Conservation (phyloP, 2,329 filamentous ascomycete species). For the Calonectria pauciramosa region DNA sequence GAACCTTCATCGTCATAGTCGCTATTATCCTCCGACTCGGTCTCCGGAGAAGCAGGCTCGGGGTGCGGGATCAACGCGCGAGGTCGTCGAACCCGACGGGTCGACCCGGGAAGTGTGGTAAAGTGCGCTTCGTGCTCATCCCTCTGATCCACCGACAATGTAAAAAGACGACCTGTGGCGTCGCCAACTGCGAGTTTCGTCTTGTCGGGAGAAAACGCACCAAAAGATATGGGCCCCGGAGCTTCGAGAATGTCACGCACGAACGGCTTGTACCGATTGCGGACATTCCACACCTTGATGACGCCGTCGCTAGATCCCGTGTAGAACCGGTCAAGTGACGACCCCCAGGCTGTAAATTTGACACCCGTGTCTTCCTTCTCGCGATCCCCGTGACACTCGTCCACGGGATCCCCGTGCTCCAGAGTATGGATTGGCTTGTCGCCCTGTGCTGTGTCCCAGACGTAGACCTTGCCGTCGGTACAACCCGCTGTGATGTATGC, state of each 20-base stretch:
- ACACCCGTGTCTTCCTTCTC: constrained; percentile 72
- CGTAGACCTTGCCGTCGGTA: constrained; percentile 72
- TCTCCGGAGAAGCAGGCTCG: constrained; percentile 59
- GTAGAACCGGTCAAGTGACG: constrained; percentile 69
- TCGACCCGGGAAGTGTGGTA: constrained; percentile 52
- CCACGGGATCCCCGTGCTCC: constrained; percentile 62
- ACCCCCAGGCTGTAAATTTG: constrained; percentile 75
- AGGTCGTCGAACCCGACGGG: constrained; percentile 58
- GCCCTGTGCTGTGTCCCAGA: constrained; percentile 72
- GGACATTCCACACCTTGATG: constrained; percentile 74
- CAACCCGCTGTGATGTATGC: constrained; percentile 72
- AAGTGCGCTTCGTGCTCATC: constrained; percentile 53
- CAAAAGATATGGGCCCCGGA: constrained; percentile 69
- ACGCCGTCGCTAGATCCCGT: constrained; percentile 75
- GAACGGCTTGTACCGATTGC: constrained; percentile 57
- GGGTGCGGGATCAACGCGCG: constrained; percentile 64
- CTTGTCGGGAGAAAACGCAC: constrained; percentile 70
- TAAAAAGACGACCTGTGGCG: constrained; percentile 70
- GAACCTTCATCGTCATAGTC: constrained; percentile 16
- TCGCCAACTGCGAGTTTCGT: constrained; percentile 71
- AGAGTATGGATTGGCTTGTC: constrained; percentile 70
- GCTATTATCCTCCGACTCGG: constrained; percentile 25
- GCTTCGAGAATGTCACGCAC: constrained; percentile 68
- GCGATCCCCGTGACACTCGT: constrained; percentile 58
- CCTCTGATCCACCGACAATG: constrained; percentile 65